Evolutionary conservation across 2,329 filamentous ascomycete species (phyloP), one percentile per base, ranked within the genome.

Genomic region (Aspergillus phoenicis): DNA sequence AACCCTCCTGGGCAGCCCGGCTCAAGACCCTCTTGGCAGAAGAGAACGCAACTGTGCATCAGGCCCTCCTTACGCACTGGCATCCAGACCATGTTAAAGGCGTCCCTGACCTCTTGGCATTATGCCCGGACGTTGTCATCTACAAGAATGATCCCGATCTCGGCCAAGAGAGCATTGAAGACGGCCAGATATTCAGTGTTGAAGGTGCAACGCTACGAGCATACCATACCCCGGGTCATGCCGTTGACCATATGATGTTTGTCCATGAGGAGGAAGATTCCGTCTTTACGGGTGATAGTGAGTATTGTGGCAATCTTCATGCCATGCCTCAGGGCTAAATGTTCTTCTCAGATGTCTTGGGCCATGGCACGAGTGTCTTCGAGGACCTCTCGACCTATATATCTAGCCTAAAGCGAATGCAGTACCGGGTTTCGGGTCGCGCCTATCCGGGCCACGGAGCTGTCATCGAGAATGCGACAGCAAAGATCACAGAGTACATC

Each of bases 391-490:
- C 78, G 1, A 78, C 80, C 0, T 97, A 96, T 72, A 80, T 96
- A 64, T 71, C 75, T 20, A 91, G 87, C 61, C 80, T 97, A 11
- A 81, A 86, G 41, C 82, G 82, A 64, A 95, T 96, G 91, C 80
- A 82, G 49, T 75, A 77, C 22, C 79, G 91, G 67, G 76, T 74
- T 8, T 66, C 75, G 0, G 89, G 90, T 1, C 82, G 86, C 52
- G 92, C 88, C 2, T 98, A 97, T 73, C 94, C 95, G 0, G 94
- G 91, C 4, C 95, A 99, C 71, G 95, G 95, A 0, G 84, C 88
- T 0, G 86, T 95, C 3, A 83, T 98, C 24, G 84, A 88, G 39
- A 84, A 95, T 63, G 91, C 91, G 0, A 85, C 82, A 24, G 81
- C 79, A 24, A 94, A 87, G 72, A 89, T 98, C 57, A 69, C 79